Evolutionary conservation across 352 stramenopile species (phyloP).

Genomic region (Blastocystis sp.): DNA sequence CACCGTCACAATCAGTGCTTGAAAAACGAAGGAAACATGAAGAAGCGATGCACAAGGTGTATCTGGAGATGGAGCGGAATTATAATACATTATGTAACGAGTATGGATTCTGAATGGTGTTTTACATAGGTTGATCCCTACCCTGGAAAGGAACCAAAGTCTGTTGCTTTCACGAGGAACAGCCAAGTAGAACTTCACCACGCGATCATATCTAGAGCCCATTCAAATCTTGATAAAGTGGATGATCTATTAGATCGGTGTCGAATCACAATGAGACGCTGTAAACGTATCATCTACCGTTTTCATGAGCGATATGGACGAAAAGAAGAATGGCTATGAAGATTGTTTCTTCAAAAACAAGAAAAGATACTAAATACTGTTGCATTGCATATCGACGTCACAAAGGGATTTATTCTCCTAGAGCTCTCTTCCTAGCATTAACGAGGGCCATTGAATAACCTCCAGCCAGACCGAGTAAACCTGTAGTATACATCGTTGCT

Average conservation of each 20-base stretch:
- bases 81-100: constrained; percentile 1
- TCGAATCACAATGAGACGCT: not conserved
- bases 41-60: not conserved
- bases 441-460: constrained; percentile 53
- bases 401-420: constrained; percentile 25
- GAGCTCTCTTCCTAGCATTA: constrained; percentile 47
- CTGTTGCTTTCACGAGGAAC: not conserved
- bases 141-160: constrained; percentile 13
- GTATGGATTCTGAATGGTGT: not conserved
- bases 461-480: constrained; percentile 18
- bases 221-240: constrained; percentile 28
- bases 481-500: constrained; percentile 57
- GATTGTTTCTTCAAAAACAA: not conserved
- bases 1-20: not conserved
- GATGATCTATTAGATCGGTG: constrained; percentile 34
- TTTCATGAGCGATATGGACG: not conserved
- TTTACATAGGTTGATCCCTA: constrained; percentile 1
- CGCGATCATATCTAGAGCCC: not conserved
- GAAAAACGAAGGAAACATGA: not conserved
- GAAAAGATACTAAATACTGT: constrained; percentile 53
- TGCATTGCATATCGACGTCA: constrained; percentile 18
- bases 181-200: not conserved
- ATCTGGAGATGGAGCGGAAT: not conserved
- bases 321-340: not conserved
- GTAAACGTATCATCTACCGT: constrained; percentile 11